Base-by-base conservation (phyloP, 495 filamentous ascomycete genomes). In the Massariosphaeria phaeospora region DNA sequence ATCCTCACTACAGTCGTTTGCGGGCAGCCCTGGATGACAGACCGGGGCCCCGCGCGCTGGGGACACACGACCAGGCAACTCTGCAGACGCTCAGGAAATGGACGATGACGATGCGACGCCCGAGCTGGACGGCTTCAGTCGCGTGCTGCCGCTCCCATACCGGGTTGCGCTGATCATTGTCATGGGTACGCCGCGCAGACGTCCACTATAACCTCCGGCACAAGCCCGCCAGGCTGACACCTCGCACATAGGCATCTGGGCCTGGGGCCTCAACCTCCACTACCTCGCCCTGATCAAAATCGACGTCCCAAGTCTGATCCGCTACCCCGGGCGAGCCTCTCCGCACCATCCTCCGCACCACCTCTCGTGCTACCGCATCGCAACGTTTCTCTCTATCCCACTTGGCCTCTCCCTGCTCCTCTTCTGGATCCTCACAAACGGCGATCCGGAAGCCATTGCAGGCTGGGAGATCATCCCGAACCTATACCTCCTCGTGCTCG, bases 191-290 rank as follows among this genome's bases (percentile, higher is more conserved):
- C 65, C 5, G 24, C 27, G 24, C 17, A 2, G 7, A 10, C 25
- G 31, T 18, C 27, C n/a, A 31, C n/a, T 15, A 12, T 20, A 12
- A 2, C n/a, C 41, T 9, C 24, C 20, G 8, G 18, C 27, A 4
- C 43, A 12, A 4, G 23, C 9, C 26, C 43, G 20, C 9, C 38
- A 21, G 27, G 21, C 25, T 47, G 26, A 47, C 43, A 33, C 3
- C 43, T 57, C 61, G 41, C 68, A 42, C 31, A 39, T 59, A 93
- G 88, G 86, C 56, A 81, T 94, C 61, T 95, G 90, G 90, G 88
- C 84, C 61, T 96, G 89, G 89, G 89, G 82, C 45, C 61, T 84
- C 51, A 95, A 93, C 72, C 79, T 95, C 18, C 88, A 95, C 45
- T 90, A 85, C 69, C 79, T 96, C 31, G 74, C 79, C 61, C 69